These are phyloP conservation scores for Syncephalastrum monosporum DNA, from an alignment of 371 early-diverging fungal species.

Conservation along the genomic window DNA sequence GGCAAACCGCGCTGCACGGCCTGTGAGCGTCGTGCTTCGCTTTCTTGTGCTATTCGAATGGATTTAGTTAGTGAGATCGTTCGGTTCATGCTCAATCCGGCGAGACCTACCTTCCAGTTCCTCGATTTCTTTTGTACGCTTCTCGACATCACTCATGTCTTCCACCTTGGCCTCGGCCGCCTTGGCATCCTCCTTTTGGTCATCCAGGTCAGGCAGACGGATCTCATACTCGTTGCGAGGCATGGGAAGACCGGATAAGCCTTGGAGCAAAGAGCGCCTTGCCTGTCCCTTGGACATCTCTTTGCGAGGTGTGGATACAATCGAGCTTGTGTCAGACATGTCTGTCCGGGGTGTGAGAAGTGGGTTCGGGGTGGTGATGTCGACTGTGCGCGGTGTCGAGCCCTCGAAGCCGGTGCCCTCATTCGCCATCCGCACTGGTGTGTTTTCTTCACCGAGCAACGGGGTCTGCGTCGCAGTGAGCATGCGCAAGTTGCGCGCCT, in stretches of 20 bases:
- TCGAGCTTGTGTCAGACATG: slow-evolving; percentile 27
- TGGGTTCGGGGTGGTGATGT: slow-evolving; percentile 85
- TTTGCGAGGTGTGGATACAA: slow-evolving; percentile 53
- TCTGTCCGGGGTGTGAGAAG: slow-evolving; percentile 62
- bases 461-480: slow-evolving; percentile 84
- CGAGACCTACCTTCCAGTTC: slow-evolving; percentile 26
- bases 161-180: slow-evolving; percentile 26
- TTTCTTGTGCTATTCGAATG: slow-evolving; percentile 39
- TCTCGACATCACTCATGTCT: slow-evolving; percentile 72
- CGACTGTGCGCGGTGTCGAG: slow-evolving; percentile 58
- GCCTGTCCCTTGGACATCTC: slow-evolving; percentile 52
- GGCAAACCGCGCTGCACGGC: slow-evolving; percentile 79
- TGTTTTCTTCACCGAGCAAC: slow-evolving; percentile 78
- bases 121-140: slow-evolving; percentile 42
- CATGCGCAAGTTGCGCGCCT: slow-evolving; percentile 83
- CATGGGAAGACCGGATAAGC: slow-evolving; percentile 75
- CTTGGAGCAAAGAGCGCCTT: slow-evolving; percentile 50
- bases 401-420: slow-evolving; percentile 70
- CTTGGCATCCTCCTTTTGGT: slow-evolving; percentile 35
- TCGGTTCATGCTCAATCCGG: background rate
- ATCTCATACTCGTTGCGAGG: slow-evolving; percentile 96
- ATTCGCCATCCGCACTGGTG: slow-evolving; percentile 27
- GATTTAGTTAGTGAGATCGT: background rate
- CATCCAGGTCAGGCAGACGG: slow-evolving; percentile 73
- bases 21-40: slow-evolving; percentile 63